Conservation (phyloP, 139 green algal species). For the Nannochloris sp. region DNA sequence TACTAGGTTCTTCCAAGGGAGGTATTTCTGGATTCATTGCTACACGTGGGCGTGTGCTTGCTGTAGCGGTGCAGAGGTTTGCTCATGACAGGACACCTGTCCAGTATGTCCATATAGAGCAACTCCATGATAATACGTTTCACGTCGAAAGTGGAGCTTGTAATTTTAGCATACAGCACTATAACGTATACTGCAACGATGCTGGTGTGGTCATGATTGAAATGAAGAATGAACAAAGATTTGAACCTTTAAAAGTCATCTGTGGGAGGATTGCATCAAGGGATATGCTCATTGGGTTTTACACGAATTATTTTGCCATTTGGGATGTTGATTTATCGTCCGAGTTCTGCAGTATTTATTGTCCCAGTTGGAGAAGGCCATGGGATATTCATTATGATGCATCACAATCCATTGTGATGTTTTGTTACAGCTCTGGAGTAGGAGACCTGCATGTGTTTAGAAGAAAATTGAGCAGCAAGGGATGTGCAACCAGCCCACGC, state of each 20-base stretch:
- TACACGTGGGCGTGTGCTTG: too few species aligned
- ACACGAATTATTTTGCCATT: conserved; percentile 9
- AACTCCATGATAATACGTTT: not conserved
- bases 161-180: not conserved
- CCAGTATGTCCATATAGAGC: not conserved
- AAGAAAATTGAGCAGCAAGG: not conserved
- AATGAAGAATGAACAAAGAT: not conserved
- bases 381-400: conserved; percentile 3
- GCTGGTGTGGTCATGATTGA: not conserved
- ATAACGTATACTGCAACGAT: not conserved
- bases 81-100: conserved; percentile 1
- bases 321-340: conserved; percentile 4
- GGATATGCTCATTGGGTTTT: conserved; percentile 13
- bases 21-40: too few species aligned
- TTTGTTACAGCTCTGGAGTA: conserved; percentile 7
- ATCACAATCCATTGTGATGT: conserved; percentile 4
- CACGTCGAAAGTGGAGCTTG: not conserved
- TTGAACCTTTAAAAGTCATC: not conserved
- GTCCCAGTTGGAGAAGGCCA: conserved; percentile 23
- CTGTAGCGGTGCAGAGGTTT: not conserved
- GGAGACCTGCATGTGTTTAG: conserved; percentile 1
- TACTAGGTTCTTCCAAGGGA: too few species aligned
- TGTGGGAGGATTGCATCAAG: not conserved
- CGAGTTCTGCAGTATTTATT: conserved; percentile 8
- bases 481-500: not conserved